Evolutionary conservation across 2,329 filamentous ascomycete genomes (phyloP).

Genomic region (Kalaharituber pfeilii): DNA sequence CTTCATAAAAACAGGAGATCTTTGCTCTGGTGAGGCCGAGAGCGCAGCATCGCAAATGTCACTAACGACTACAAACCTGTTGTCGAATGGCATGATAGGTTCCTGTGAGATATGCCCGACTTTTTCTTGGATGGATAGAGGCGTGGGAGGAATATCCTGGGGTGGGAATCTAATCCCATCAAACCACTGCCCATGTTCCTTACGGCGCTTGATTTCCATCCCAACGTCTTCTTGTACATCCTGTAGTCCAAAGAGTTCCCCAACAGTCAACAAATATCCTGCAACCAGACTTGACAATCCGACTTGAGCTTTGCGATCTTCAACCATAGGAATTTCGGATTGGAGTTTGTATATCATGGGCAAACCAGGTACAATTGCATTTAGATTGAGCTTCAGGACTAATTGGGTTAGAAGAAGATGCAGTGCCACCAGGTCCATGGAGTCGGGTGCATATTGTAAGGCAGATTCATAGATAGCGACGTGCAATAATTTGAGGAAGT

Average conservation of each 20-base stretch:
- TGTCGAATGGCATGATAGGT: slow-evolving; percentile 39
- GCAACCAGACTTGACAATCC: slow-evolving; percentile 70
- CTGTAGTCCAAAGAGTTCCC: slow-evolving; percentile 61
- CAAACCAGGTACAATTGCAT: slow-evolving; percentile 58
- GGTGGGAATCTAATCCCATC: slow-evolving; percentile 52
- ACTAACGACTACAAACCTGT: slow-evolving; percentile 24
- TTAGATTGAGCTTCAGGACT: slow-evolving; percentile 62
- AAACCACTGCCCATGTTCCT: slow-evolving; percentile 61
- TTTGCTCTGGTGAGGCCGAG: slow-evolving; percentile 24
- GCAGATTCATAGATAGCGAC: slow-evolving; percentile 80
- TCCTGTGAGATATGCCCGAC: slow-evolving; percentile 47
- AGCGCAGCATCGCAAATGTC: slow-evolving; percentile 25
- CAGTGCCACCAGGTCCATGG: slow-evolving; percentile 57
- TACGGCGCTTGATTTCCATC: slow-evolving; percentile 57
- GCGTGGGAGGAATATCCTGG: slow-evolving; percentile 41
- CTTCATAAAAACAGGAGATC: slow-evolving; percentile 44
- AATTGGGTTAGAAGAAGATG: slow-evolving; percentile 61
- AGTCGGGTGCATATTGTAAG: slow-evolving; percentile 51
- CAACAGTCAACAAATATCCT: slow-evolving; percentile 71
- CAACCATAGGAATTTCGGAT: slow-evolving; percentile 56
- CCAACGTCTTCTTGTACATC: slow-evolving; percentile 54
- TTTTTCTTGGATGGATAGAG: slow-evolving; percentile 49
- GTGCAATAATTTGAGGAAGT: slow-evolving; percentile 64
- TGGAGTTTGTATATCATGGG: slow-evolving; percentile 83
- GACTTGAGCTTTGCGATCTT: slow-evolving; percentile 52